Conservation (phyloP, 352 stramenopile genomes). For the Globisporangium middletonii region DNA sequence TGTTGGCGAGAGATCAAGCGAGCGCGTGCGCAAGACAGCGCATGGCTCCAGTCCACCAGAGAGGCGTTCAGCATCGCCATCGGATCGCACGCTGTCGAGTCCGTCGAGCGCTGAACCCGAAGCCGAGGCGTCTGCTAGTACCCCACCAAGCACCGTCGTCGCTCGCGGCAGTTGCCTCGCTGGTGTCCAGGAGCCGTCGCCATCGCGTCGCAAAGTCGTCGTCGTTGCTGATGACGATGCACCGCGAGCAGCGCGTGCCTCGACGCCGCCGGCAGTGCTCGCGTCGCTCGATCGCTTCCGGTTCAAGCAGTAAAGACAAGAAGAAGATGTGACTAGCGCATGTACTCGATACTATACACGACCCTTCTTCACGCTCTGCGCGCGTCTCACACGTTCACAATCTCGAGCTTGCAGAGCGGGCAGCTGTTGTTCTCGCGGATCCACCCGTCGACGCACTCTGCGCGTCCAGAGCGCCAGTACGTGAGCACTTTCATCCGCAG, state of each 20-base stretch:
- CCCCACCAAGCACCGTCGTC: neutral
- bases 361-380: neutral
- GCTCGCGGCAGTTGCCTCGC: neutral
- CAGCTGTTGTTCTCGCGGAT: slow-evolving; percentile 78
- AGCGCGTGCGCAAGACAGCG: neutral
- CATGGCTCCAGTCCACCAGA: neutral
- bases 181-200: no score
- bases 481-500: neutral
- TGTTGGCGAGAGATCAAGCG: neutral
- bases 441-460: slow-evolving; percentile 66
- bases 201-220: no score
- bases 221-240: neutral
- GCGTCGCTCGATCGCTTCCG: slow-evolving; percentile 19
- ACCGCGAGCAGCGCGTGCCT: neutral
- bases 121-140: neutral
- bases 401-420: slow-evolving; percentile 66
- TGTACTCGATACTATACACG: slow-evolving; percentile 5
- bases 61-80: no score
- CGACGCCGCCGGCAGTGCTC: slow-evolving; percentile 3
- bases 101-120: neutral
- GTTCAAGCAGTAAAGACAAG: slow-evolving; percentile 14
- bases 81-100: no score
- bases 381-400: slow-evolving; percentile 22
- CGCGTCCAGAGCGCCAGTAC: neutral
- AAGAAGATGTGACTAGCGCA: neutral